Base-by-base conservation (phyloP, 495 filamentous ascomycete genomes). In the Penicilliopsis zonata region DNA sequence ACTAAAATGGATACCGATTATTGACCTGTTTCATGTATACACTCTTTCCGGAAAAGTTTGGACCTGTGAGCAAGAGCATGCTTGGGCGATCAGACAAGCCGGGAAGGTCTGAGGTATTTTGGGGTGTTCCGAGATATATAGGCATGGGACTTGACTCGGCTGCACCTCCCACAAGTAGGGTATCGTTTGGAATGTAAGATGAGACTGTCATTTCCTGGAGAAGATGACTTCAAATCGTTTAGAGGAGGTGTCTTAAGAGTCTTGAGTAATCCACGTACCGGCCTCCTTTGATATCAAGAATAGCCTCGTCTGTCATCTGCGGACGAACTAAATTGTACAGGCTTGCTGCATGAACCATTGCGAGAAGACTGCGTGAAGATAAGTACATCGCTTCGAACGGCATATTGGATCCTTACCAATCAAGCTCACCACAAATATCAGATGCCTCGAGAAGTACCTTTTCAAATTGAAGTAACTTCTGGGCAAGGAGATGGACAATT, bases 21-120 rank as follows among this genome's bases (percentile, higher is more conserved):
- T 37, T 43, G 30, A 65, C 74, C 49, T 94, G 90, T 52, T 92
- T 96, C 57, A 98, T 76, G 55, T 94, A 94, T 18, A 96, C 73
- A 46, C 85, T 94, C 50, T 96, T 96, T 5, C 90, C 92, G 0
- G 90, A 95, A 57, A 85, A 93, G 43, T 98, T 96, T 21, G 90
- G 87, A 1, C 90, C 90, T 0, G 90, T 96, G 44, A 96, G 48
- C 5, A 96, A 55, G 2, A 95, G 47, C 68, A 87, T 84, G 37
- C 76, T 86, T 4, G 84, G 79, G 22, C 46, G 42, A 33, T 46
- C 28, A 9, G 38, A 36, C 9, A 22, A 10, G 3, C 34, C 33
- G 18, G 28, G 14, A 13, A 12, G 28, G 19, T 37, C 25, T 22
- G 43, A 33, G 4, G 29, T n/a, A 20, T 15, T 28, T 33, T 38